phyloP scores from a whole-genome alignment of 139 green algal species.

The Chlamydomonas incerta region DNA sequence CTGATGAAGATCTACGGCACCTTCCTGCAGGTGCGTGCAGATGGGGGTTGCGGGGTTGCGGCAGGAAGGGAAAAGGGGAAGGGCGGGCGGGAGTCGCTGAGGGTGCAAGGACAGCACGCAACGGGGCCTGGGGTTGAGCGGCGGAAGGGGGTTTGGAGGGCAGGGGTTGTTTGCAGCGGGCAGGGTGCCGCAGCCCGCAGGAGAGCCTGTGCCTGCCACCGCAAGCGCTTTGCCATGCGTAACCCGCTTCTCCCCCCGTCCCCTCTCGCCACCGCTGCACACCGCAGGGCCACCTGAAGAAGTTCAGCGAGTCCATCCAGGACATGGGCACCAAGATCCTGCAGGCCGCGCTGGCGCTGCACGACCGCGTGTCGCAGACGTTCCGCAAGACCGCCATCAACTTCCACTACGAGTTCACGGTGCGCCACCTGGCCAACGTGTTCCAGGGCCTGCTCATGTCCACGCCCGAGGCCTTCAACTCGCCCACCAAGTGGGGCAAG shows the following conservation, averaged over 20 bases:
- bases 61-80: too few species aligned
- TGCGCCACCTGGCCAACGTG: conserved; percentile 90
- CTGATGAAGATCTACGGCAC: conserved; percentile 94
- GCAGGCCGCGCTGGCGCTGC: conserved; percentile 83
- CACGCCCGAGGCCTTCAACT: conserved; percentile 78
- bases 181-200: too few species aligned
- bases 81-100: too few species aligned
- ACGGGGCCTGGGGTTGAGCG: too few species aligned
- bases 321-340: conserved; percentile 54
- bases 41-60: too few species aligned
- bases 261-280: conserved; percentile 21
- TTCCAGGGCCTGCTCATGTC: conserved; percentile 93
- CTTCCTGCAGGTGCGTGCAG: conserved; percentile 70
- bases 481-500: conserved; percentile 79
- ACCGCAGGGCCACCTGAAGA: conserved; percentile 79
- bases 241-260: background rate
- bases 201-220: too few species aligned
- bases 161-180: too few species aligned
- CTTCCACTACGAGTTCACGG: conserved; percentile 95
- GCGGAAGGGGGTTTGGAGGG: too few species aligned
- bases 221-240: too few species aligned
- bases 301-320: conserved; percentile 76
- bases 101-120: too few species aligned
- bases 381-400: conserved; percentile 94
- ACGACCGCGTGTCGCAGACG: conserved; percentile 83